Evolutionary conservation across 345 rosid species (phyloP).

Genomic region (Limnanthes douglasii): DNA sequence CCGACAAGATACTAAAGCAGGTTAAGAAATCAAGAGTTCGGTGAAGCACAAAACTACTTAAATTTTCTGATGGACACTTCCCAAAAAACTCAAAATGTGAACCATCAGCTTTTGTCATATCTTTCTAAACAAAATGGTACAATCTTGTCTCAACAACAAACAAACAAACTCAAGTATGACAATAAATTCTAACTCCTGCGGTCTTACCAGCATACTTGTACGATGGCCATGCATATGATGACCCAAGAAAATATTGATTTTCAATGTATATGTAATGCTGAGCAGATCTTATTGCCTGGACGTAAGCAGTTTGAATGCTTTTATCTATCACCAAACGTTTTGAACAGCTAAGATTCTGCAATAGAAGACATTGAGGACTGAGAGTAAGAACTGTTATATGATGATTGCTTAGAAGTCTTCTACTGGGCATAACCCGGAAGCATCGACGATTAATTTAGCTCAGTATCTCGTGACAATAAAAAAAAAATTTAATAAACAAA

Average conservation of each 20-base stretch:
- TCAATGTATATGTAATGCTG: constrained; percentile 91
- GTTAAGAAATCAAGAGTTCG: no score
- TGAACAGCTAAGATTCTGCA: constrained; percentile 65
- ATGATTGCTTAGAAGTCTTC: constrained; percentile 1
- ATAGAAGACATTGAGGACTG: constrained; percentile 5
- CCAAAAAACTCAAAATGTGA: no score
- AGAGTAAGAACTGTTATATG: not conserved
- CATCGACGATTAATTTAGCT: not conserved
- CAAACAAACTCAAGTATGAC: no score
- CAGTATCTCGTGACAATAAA: not conserved
- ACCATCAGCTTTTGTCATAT: no score
- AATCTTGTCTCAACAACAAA: no score
- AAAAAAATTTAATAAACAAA: constrained; percentile 15
- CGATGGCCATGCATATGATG: constrained; percentile 92
- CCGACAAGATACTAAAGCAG: no score
- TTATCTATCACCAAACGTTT: constrained; percentile 66
- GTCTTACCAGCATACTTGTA: constrained; percentile 77
- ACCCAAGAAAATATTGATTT: constrained; percentile 96
- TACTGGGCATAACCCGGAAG: not conserved
- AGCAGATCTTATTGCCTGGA: constrained; percentile 96
- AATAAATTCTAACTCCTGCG: no score
- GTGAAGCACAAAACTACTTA: no score
- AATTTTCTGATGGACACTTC: no score
- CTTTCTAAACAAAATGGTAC: no score
- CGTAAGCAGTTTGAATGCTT: constrained; percentile 91